Percentiles rank a stretch among this genome's conserved stretches.
Conservation (phyloP, 257 asterid species). For the Fraxinus americana region DNA sequence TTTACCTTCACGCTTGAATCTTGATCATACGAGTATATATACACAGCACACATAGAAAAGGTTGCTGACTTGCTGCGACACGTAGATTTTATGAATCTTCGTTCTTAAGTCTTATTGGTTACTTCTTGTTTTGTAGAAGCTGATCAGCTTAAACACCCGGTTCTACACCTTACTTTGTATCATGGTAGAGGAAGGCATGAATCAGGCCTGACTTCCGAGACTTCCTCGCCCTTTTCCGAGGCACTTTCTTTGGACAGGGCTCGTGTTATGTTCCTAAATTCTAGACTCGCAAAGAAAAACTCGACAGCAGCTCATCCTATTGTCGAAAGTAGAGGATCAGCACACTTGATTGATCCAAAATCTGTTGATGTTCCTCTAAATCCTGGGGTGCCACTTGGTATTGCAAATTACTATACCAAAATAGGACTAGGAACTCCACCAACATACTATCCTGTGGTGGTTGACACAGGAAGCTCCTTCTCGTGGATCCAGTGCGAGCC, state of each 20-base stretch:
- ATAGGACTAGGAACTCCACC: slow-evolving; percentile 58
- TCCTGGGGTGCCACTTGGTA: slow-evolving; percentile 43
- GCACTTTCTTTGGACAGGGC: slow-evolving; percentile 36
- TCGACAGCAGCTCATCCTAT: slow-evolving; percentile 5
- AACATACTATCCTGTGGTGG: slow-evolving; percentile 48
- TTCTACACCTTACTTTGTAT: slow-evolving; percentile 45
- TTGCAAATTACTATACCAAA: slow-evolving; percentile 53
- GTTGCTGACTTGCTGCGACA: too few species aligned
- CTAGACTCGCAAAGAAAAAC: slow-evolving; percentile 34
- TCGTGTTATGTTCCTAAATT: slow-evolving; percentile 43
- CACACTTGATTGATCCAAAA: slow-evolving; percentile 18
- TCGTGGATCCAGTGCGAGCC: slow-evolving; percentile 31
- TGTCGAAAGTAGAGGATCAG: not conserved
- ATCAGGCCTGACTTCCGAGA: slow-evolving; percentile 18
- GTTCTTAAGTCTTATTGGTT: slow-evolving; percentile 3
- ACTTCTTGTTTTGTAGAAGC: slow-evolving; percentile 33
- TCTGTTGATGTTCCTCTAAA: slow-evolving; percentile 38
- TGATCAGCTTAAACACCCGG: slow-evolving; percentile 18
- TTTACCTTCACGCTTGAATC: not conserved
- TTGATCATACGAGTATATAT: not conserved
- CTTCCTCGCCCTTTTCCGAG: slow-evolving; percentile 26
- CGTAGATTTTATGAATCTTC: not conserved
- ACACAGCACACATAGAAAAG: too few species aligned
- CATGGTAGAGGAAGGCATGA: slow-evolving; percentile 25
- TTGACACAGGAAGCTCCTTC: slow-evolving; percentile 65